These are phyloP conservation scores for Syzygium aromaticum DNA, from an alignment of 345 rosid species.

Conservation along the genomic window DNA sequence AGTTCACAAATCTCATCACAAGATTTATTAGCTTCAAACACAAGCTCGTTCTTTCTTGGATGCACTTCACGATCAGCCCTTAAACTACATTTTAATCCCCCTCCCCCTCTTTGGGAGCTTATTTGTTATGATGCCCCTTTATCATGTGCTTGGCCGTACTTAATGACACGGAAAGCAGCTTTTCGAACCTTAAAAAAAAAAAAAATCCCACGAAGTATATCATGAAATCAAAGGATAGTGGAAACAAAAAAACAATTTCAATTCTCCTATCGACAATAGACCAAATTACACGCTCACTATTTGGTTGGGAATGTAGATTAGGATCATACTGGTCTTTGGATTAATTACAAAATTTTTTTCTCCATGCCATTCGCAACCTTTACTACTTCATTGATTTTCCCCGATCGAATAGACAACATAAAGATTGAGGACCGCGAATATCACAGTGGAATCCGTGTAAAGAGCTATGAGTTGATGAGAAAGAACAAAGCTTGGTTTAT, in stretches of 20 bases:
- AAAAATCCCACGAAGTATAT: not conserved
- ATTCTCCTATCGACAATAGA: not conserved
- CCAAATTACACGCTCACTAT: not conserved
- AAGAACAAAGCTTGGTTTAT: not conserved
- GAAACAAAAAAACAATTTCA: not conserved
- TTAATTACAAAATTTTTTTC: not conserved
- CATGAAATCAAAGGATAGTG: not conserved
- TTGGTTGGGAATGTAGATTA: not conserved
- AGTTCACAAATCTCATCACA: not conserved
- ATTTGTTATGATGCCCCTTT: too few relatives aligned
- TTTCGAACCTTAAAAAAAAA: not conserved
- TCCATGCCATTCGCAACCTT: not conserved
- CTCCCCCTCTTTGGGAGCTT: too few relatives aligned
- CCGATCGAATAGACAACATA: not conserved
- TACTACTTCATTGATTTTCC: not conserved
- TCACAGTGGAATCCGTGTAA: not conserved
- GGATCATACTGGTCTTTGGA: not conserved
- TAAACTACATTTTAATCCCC: not conserved
- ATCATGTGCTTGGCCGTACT: too few relatives aligned
- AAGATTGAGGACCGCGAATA: not conserved
- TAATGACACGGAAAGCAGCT: not conserved
- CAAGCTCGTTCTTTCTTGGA: fast-evolving
- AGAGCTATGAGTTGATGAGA: not conserved
- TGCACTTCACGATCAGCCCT: not conserved
- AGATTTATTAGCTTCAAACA: not conserved